Evolutionary conservation across 805 yeast genomes (phyloP).

Genomic region (Sugiyamaella americana): DNA sequence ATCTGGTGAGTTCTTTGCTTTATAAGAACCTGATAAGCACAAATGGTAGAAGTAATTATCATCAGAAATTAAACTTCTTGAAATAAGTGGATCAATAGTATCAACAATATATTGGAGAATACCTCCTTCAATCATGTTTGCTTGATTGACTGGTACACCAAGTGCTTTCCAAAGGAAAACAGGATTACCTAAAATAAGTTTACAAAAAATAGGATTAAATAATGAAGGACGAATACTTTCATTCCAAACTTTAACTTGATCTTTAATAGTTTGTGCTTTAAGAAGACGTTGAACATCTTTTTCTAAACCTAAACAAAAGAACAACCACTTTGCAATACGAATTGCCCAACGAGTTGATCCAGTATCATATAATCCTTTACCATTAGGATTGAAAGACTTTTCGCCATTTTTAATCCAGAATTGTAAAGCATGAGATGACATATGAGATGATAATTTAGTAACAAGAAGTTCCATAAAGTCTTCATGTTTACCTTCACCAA

Average conservation of each 20-base stretch:
- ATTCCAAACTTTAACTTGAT: constrained; percentile 63
- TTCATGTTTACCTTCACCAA: constrained; percentile 66
- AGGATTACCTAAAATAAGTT: constrained; percentile 70
- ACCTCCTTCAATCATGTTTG: constrained; percentile 69
- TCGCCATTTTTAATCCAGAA: constrained; percentile 67
- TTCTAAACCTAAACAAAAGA: constrained; percentile 45
- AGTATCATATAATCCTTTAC: constrained; percentile 62
- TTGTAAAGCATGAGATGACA: constrained; percentile 77
- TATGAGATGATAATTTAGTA: constrained; percentile 54
- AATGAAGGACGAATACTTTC: constrained; percentile 58
- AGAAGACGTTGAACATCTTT: constrained; percentile 51
- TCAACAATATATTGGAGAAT: constrained; percentile 66
- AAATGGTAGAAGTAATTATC: constrained; percentile 79
- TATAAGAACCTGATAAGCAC: constrained; percentile 55
- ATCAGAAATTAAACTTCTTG: constrained; percentile 52
- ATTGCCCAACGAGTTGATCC: constrained; percentile 87
- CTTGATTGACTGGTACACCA: constrained; percentile 86
- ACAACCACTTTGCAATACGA: constrained; percentile 56
- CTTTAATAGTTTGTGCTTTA: constrained; percentile 48
- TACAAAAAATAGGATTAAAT: constrained; percentile 63
- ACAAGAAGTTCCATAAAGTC: constrained; percentile 48
- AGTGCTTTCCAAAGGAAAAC: constrained; percentile 82
- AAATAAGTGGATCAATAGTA: constrained; percentile 70
- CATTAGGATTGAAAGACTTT: constrained; percentile 47
- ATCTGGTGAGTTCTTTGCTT: constrained; percentile 64